Evolutionary conservation across 805 yeast genomes (phyloP).

Genomic region (Saccharomycopsis fodiens): DNA sequence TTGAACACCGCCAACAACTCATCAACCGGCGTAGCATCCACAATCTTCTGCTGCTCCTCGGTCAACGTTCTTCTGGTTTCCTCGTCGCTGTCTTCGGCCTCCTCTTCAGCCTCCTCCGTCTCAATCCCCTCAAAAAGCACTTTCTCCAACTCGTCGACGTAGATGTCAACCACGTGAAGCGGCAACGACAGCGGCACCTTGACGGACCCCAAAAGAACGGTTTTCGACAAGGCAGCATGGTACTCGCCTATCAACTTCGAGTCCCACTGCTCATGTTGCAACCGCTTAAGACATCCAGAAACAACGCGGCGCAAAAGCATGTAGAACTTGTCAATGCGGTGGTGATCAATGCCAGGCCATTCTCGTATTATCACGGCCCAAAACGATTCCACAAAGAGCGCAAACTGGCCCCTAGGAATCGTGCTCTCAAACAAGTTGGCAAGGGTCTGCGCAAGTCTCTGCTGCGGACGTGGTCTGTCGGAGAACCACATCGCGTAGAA

Average conservation of each 20-base stretch:
- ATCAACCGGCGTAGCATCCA: slow-evolving; percentile 43
- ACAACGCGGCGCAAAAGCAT: slow-evolving; percentile 72
- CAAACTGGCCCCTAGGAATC: slow-evolving; percentile 36
- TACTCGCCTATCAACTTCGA: slow-evolving; percentile 37
- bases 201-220: slow-evolving; percentile 46
- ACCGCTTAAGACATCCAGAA: slow-evolving; percentile 52
- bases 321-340: slow-evolving; percentile 81
- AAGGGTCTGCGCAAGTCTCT: slow-evolving; percentile 64
- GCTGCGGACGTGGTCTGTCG: slow-evolving; percentile 91
- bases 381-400: slow-evolving; percentile 59
- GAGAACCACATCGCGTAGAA: slow-evolving; percentile 95
- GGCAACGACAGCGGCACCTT: slow-evolving; percentile 69
- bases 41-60: slow-evolving; percentile 28
- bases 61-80: slow-evolving; percentile 18
- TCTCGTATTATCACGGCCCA: slow-evolving; percentile 75
- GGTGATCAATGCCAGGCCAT: slow-evolving; percentile 78
- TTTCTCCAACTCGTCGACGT: slow-evolving; percentile 74
- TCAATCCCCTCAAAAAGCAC: slow-evolving; percentile 44
- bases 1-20: slow-evolving; percentile 44
- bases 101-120: slow-evolving; percentile 40
- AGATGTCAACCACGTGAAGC: slow-evolving; percentile 77
- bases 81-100: slow-evolving; percentile 22
- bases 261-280: slow-evolving; percentile 51
- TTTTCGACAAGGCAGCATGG: slow-evolving; percentile 34
- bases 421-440: slow-evolving; percentile 47